phyloP scores from a whole-genome alignment of 352 stramenopile genomes.

The Phytophthora uliginosa region DNA sequence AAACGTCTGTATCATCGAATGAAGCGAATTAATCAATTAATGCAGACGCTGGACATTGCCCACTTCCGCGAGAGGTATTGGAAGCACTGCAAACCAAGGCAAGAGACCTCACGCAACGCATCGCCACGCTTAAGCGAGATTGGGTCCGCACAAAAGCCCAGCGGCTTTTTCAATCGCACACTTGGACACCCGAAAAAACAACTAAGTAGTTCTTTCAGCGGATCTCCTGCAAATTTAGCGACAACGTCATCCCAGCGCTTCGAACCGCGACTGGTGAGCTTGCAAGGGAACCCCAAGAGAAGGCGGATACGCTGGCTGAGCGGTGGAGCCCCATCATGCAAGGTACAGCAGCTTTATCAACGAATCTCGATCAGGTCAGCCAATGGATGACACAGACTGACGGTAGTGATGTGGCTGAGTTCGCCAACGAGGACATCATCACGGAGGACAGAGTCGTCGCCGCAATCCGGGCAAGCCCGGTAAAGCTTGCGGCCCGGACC shows the following conservation, averaged over 20 bases:
- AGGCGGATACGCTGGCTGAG: not conserved
- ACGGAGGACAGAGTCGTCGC: not conserved
- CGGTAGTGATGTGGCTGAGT: not conserved
- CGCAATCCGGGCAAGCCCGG: not conserved
- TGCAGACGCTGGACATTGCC: too few relatives aligned
- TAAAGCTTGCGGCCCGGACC: not conserved
- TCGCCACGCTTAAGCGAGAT: not conserved
- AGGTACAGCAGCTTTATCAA: too few relatives aligned
- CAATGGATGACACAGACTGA: not conserved
- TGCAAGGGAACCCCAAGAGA: not conserved
- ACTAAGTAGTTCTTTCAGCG: not conserved
- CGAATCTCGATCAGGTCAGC: not conserved
- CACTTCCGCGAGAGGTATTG: too few relatives aligned
- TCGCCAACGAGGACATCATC: not conserved
- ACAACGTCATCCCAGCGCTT: not conserved
- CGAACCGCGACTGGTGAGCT: too few relatives aligned
- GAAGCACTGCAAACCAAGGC: not conserved
- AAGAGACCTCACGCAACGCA: not conserved
- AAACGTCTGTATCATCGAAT: not conserved
- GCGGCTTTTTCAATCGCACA: not conserved
- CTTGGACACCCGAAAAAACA: not conserved
- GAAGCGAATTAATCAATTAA: too few relatives aligned
- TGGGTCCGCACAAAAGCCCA: not conserved
- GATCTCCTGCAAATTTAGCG: not conserved
- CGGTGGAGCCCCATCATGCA: not conserved